phyloP scores from a whole-genome alignment of 2,329 filamentous ascomycete species.

The Macrophomina tecta region DNA sequence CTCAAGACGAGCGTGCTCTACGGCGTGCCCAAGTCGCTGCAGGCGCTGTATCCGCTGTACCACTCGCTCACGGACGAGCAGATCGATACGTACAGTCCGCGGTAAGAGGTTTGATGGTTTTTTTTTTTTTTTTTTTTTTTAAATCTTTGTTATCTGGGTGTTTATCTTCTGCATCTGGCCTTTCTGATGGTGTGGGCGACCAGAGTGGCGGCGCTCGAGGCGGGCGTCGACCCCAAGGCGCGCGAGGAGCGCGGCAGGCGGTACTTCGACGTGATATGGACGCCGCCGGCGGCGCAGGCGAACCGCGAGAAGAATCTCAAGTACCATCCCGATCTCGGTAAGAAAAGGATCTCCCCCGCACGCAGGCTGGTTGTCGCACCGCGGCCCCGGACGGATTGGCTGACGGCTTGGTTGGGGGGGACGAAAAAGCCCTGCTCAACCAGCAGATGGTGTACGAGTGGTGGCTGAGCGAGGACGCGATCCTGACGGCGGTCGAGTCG shows the following conservation, averaged over 20 bases:
- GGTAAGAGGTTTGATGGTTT: neutral
- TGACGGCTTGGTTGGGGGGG: neutral
- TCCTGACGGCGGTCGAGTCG: neutral
- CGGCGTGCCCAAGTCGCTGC: neutral
- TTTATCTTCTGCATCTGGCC: no score
- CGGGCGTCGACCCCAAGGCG: neutral
- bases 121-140: no score
- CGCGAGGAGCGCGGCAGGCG: neutral
- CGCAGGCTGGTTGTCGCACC: neutral
- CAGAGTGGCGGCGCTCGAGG: neutral
- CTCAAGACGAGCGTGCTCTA: neutral
- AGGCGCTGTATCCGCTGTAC: neutral
- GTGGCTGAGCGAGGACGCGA: constrained; percentile 1
- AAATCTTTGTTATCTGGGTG: no score
- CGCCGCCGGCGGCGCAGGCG: neutral
- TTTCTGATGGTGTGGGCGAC: no score
- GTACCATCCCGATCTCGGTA: constrained; percentile 11
- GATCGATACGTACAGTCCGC: neutral
- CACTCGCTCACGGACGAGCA: neutral
- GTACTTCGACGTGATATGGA: constrained; percentile 2
- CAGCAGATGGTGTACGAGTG: constrained; percentile 7
- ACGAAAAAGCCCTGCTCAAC: neutral
- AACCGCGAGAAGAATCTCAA: constrained; percentile 3
- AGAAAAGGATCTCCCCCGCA: neutral
- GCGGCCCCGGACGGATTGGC: neutral